Conservation (phyloP, 495 filamentous ascomycete genomes). For the Penicillium pancosmium region DNA sequence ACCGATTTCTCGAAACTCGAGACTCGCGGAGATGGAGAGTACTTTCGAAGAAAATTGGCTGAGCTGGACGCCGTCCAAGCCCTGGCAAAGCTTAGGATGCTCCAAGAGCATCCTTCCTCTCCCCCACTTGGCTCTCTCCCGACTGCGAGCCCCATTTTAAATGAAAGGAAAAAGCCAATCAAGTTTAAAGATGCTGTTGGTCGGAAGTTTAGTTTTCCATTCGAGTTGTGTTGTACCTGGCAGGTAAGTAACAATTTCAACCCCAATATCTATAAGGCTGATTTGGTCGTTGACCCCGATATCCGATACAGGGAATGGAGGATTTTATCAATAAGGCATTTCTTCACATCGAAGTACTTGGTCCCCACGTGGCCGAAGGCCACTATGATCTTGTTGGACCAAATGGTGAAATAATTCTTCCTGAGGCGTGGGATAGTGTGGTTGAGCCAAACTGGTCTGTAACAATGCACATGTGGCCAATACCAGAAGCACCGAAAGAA, state of each 20-base stretch:
- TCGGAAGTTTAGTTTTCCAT: conserved; percentile 84
- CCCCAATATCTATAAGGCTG: no score
- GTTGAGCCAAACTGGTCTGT: conserved; percentile 86
- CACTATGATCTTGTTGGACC: conserved; percentile 85
- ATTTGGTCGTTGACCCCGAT: background rate
- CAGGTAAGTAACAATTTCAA: conserved; percentile 52
- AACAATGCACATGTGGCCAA: conserved; percentile 97
- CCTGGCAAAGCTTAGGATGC: no score
- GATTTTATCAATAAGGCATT: conserved; percentile 88
- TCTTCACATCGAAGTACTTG: conserved; percentile 78
- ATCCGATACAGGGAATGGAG: conserved; percentile 69
- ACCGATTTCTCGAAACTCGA: no score
- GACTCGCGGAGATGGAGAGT: no score
- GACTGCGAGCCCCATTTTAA: no score
- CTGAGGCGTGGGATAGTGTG: conserved; percentile 82
- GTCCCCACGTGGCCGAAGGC: conserved; percentile 78
- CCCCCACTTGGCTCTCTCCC: no score
- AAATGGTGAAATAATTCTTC: conserved; percentile 84
- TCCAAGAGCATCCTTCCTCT: no score
- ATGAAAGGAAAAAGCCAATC: conserved; percentile 45
- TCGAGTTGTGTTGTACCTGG: conserved; percentile 78
- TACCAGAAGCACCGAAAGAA: conserved; percentile 38
- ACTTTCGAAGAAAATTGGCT: no score
- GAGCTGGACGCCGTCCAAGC: no score
- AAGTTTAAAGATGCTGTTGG: conserved; percentile 90